Evolutionary conservation across 2,329 filamentous ascomycete genomes (phyloP), one percentile per base, ranked within the genome.

Genomic region (Sarocladium strictum): DNA sequence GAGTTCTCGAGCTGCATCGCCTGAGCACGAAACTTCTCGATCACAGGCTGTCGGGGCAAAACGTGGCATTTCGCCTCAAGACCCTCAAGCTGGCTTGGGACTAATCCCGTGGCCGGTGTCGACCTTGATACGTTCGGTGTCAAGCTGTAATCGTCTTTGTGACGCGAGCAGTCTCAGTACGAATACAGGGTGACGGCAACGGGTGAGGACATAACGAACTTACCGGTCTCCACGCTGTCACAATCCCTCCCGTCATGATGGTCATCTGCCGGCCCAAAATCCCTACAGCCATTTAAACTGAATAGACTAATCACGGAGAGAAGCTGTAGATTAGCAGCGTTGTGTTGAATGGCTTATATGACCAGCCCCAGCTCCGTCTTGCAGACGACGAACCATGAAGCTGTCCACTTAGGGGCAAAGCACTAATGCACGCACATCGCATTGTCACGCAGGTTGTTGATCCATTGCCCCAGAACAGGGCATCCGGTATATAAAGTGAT

Each of bases 61-160:
- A 51, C 47, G 47, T 51, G 47, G n/a, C 47, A 33, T 12, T 14
- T 35, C 47, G 29, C 27, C n/a, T 51, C 11, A 51, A 27, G 17
- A 24, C 29, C 47, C 9, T 23, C 15, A 51, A 12, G 11, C 27
- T 14, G 15, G 4, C 17, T 29, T 26, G 47, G 47, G 35, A 17
- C 47, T 51, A 33, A 14, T 11, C 21, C 47, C 47, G 43, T 49
- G 17, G 24, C 4, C 43, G 23, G 43, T 19, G 43, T 32, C 19
- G 26, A 32, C 17, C 43, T n/a, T n/a, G n/a, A n/a, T n/a, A n/a
- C n/a, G n/a, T n/a, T n/a, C n/a, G n/a, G n/a, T n/a, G n/a, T n/a
- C n/a, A n/a, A n/a, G n/a, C n/a, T n/a, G n/a, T n/a, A n/a, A n/a
- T n/a, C n/a, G n/a, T n/a, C n/a, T n/a, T n/a, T n/a, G n/a, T n/a